Evolutionary conservation across 495 filamentous ascomycete genomes (phyloP).

Genomic region (Chaetomium fimeti): DNA sequence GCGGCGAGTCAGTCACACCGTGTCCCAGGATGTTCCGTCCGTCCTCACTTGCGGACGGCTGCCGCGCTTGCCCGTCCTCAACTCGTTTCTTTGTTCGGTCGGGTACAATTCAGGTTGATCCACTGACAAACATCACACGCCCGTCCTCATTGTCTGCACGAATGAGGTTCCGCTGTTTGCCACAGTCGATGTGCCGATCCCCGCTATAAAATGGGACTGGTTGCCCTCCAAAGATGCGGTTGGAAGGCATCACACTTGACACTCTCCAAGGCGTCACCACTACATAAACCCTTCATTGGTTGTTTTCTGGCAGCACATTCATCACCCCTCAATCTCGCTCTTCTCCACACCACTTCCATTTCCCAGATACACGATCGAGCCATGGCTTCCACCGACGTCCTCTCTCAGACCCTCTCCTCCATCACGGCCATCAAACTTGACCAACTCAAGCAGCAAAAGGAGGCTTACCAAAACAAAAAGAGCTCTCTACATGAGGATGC

Average conservation of each 20-base stretch:
- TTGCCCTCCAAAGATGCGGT: not conserved
- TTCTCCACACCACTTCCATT: not conserved
- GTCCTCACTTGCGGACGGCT: not conserved
- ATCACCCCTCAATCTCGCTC: not conserved
- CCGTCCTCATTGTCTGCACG: not conserved
- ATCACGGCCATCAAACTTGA: conserved; percentile 66
- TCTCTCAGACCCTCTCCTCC: conserved; percentile 62
- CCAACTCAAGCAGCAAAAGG: conserved; percentile 58
- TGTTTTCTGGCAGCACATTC: not conserved
- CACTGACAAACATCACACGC: not conserved
- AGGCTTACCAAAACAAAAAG: conserved; percentile 49
- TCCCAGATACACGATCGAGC: not conserved
- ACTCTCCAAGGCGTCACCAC: not conserved
- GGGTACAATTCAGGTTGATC: not conserved
- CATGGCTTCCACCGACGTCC: conserved; percentile 36
- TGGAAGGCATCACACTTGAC: not conserved
- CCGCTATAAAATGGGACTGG: conserved; percentile 7
- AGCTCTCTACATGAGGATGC: conserved; percentile 33
- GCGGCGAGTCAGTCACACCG: conserved; percentile 3
- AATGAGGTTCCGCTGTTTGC: not conserved
- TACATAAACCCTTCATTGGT: not conserved
- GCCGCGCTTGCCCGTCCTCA: conserved; percentile 4
- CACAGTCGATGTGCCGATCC: not conserved
- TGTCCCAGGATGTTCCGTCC: not conserved
- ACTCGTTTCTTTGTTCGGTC: not conserved